Evolutionary conservation across 176 grass and related monocot species (phyloP).

Genomic region (Carex littledalei): DNA sequence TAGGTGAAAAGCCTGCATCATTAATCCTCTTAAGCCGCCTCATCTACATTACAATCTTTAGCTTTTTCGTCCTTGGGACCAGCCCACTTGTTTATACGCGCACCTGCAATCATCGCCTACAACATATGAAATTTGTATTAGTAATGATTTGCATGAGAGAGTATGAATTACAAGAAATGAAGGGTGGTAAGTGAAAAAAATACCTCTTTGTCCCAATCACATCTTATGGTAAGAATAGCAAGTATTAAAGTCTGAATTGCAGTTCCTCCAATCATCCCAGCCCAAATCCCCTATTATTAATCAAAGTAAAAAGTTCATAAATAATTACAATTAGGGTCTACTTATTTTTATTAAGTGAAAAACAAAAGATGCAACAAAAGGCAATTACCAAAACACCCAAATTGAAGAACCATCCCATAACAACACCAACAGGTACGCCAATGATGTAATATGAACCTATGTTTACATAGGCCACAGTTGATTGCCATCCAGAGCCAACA

Average conservation of each 20-base stretch:
- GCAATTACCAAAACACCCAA: slow-evolving; percentile 62
- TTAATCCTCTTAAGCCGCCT: not conserved
- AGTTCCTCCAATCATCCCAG: slow-evolving; percentile 86
- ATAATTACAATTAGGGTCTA: not conserved
- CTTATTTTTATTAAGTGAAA: slow-evolving; percentile 4
- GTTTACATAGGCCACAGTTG: slow-evolving; percentile 81
- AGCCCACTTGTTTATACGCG: slow-evolving; percentile 46
- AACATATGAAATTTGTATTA: not conserved
- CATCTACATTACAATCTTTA: not conserved
- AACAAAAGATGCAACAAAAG: not conserved
- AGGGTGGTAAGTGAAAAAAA: not conserved
- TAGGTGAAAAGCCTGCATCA: not conserved
- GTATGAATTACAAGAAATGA: no score
- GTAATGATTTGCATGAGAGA: not conserved
- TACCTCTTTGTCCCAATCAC: slow-evolving; percentile 89
- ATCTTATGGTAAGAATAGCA: slow-evolving; percentile 56
- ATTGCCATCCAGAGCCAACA: slow-evolving; percentile 88
- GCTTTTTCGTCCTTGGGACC: slow-evolving; percentile 16
- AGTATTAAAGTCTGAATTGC: slow-evolving; percentile 76
- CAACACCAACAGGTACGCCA: slow-evolving; percentile 68
- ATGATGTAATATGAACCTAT: slow-evolving; percentile 81
- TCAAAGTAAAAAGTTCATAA: not conserved
- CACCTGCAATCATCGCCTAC: slow-evolving; percentile 62
- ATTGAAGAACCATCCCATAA: slow-evolving; percentile 76
- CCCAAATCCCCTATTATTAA: slow-evolving; percentile 69